Base-by-base conservation (phyloP, 106 monocot species). In the Chionographis japonica region DNA sequence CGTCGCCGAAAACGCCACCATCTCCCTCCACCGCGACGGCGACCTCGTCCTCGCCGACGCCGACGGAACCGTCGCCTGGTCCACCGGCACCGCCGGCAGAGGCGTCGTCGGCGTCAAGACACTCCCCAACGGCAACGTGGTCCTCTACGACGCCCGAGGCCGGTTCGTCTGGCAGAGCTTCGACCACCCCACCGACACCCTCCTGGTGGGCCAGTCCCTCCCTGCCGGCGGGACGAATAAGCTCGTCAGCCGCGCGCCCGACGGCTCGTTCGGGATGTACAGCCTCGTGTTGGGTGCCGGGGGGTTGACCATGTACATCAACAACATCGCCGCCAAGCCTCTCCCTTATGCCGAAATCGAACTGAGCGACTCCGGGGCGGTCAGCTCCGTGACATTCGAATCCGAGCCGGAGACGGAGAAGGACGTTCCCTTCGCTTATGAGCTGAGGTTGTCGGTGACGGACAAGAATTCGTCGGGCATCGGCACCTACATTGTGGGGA, bases 161-260 rank as follows among this genome's bases (percentile, higher is more conserved):
- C 16, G 62, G 18, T 54, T 68, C 68, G 55, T 73, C 36, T 73
- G 72, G 73, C 75, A 76, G 67, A 81, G 81, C 61, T 81, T 81
- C 66, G 76, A 81, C 67, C 51, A 62, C 49, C 69, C 73, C 49
- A 73, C 73, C 9, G 73, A 79, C 50, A 79, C 61, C 7, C 68
- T 79, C 41, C 51, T 79, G 3, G 56, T 68, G 3, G 79, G 62
- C 4, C 79, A 79, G 62, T 73, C 68, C 15, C 62, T 79, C 16
- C 54, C 46, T 17, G 18, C 50, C 20, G 53, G 40, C 3, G 75
- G 71, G 4, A 55, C 79, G 2, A 65, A 5, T 4, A 13, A 65
- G 51, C 78, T 78, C 17, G 59, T 72, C 12, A 72, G 71, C 63
- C 78, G 78, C 71, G 11, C 46, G 59, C 9, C 13, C 7, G 73